Conservation (phyloP, 106 monocot genomes). For the Dendrobium officinale region DNA sequence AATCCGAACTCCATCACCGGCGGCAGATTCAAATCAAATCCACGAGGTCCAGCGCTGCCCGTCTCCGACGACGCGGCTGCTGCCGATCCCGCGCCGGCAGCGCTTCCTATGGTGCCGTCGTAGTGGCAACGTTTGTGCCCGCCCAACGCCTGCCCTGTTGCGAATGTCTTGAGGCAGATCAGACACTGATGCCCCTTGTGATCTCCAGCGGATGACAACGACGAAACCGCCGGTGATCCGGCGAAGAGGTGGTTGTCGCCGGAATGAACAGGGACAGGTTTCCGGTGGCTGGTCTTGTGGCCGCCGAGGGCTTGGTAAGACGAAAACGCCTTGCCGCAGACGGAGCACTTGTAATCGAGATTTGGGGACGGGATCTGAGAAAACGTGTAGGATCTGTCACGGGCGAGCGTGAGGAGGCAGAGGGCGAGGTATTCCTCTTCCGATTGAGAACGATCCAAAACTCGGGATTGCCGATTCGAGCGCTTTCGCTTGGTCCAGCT, state of each 20-base stretch:
- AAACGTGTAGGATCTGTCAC: neutral
- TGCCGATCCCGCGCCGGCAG: neutral
- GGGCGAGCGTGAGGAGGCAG: conserved; percentile 1
- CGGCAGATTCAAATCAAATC: conserved; percentile 4
- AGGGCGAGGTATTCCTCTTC: conserved; percentile 6
- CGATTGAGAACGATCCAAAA: neutral
- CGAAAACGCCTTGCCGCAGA: conserved; percentile 46
- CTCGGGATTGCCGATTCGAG: neutral
- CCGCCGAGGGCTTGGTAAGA: conserved; percentile 63
- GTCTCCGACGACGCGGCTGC: conserved; percentile 7
- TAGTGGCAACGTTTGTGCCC: conserved; percentile 69
- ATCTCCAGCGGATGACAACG: conserved; percentile 6
- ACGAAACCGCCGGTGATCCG: neutral
- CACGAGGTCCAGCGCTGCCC: neutral
- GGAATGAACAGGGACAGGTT: neutral
- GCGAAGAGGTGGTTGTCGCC: no score
- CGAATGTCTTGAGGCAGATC: conserved; percentile 34
- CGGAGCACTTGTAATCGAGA: neutral
- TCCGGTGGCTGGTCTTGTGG: conserved; percentile 42
- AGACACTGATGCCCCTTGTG: conserved; percentile 26
- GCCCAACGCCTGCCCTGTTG: conserved; percentile 51
- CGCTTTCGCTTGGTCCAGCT: neutral
- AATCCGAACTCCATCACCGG: neutral
- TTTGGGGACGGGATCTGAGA: neutral
- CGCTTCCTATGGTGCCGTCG: conserved; percentile 25